Base-by-base conservation (phyloP, 169 alveolate species). In the Plasmodium relictum region DNA sequence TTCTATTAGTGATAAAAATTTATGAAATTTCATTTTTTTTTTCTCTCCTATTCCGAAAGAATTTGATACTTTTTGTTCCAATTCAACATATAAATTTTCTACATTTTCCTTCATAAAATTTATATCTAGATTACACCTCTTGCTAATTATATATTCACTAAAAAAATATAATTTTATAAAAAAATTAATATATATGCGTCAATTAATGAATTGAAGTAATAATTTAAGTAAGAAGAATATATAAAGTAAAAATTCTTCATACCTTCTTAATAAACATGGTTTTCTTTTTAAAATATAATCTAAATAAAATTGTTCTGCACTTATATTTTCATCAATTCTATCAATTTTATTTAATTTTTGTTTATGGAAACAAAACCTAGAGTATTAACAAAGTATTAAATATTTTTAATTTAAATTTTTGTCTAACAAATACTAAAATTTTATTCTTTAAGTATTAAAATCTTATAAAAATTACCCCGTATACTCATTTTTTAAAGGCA, bases 351-450 rank as follows among this genome's bases (percentile, higher is more conserved):
- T 68, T 56, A 44, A 31, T 83, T 66, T 83, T 22, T 41, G 56
- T 68, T 24, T 56, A 61, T 83, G 91, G 91, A 83, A 83, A 71
- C 91, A 83, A 71, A 83, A 83, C 65, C 91, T 83, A 52, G 48
- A 52, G 8, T 54, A 42, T 83, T 26, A 31, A 45, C 12, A 61
- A 24, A 31, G 3, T 3, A 31, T 31, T 31, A 31, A 31, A 31
- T 31, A 31, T 31, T 31, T 31, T 31, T 31, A 31, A 31, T 31
- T 31, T 31, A 2, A 31, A 31, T 31, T 31, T 31, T 31, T 31
- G 39, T 31, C 39, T 31, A 2, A 31, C 3, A 31, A 31, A 2
- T 31, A 31, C 39, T 31, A 31, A 31, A 31, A 31, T 31, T 31
- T 31, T 31, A 2, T 31, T 31, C 39, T 31, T 31, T 31, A 31